phyloP scores from a whole-genome alignment of 345 rosid species.

The Acer saccharum region DNA sequence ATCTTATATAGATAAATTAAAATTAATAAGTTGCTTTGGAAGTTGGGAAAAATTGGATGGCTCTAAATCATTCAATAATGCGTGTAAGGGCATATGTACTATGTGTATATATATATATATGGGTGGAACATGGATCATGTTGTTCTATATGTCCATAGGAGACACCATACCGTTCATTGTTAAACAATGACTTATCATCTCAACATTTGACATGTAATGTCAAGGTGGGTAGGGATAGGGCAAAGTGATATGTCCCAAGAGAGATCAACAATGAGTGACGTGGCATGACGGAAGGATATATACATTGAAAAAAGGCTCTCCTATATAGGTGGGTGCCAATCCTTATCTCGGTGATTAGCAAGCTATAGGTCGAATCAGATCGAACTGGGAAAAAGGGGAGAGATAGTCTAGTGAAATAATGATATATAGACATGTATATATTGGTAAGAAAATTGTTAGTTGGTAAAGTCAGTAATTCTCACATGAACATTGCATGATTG shows the following conservation, averaged over 20 bases:
- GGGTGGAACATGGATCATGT: constrained; percentile 8
- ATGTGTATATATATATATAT: background rate
- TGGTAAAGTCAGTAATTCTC: constrained; percentile 19
- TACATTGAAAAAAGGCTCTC: background rate
- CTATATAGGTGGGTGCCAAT: background rate
- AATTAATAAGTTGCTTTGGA: too few species aligned
- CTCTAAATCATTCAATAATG: too few species aligned
- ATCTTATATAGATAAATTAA: too few species aligned
- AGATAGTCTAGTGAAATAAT: background rate
- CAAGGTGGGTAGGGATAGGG: constrained; percentile 14
- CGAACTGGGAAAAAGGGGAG: background rate
- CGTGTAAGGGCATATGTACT: background rate
- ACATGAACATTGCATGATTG: background rate
- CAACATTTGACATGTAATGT: constrained; percentile 22
- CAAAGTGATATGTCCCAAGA: constrained; percentile 19
- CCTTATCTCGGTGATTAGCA: too few species aligned
- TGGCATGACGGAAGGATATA: background rate
- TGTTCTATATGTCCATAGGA: constrained; percentile 4
- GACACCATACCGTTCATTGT: constrained; percentile 1
- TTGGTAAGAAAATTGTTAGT: constrained; percentile 9
- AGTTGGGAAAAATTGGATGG: too few species aligned
- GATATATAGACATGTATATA: too few species aligned
- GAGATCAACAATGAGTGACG: background rate
- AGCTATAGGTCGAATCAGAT: background rate
- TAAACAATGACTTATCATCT: constrained; percentile 26